A percentile compares a stretch with the other conserved stretches of the same genome.
These are phyloP conservation scores for Talaromyces islandicus DNA, from an alignment of 2,329 filamentous ascomycete species.

Conservation along the genomic window DNA sequence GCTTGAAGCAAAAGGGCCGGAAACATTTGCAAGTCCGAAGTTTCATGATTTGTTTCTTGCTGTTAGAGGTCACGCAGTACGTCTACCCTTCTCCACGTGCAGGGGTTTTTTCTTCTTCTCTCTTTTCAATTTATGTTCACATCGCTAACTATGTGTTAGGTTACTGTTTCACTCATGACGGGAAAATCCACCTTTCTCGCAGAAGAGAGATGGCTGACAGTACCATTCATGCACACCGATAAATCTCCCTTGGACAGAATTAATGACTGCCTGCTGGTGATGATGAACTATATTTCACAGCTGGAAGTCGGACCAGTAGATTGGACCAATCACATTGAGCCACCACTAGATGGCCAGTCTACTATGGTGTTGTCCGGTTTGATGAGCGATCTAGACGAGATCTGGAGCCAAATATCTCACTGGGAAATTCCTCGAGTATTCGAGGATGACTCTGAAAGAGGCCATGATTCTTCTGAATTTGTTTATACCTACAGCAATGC, in stretches of 20 bases:
- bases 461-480: not conserved
- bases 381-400: not conserved
- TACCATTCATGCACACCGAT: not conserved
- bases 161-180: conserved; percentile 7
- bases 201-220: conserved; percentile 3
- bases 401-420: not conserved
- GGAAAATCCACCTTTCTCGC: conserved; percentile 3
- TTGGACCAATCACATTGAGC: not conserved
- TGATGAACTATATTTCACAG: not conserved
- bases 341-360: not conserved
- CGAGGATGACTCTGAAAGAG: not conserved
- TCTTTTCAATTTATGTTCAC: not conserved
- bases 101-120: not conserved
- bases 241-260: conserved; percentile 3
- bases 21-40: conserved; percentile 1
- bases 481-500: not conserved
- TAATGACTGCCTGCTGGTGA: conserved; percentile 4
- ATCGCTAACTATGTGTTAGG: not conserved
- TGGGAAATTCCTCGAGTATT: not conserved
- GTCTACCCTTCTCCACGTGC: not conserved
- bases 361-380: not conserved
- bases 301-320: not conserved
- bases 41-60: conserved; percentile 7
- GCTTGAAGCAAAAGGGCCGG: conserved; percentile 4
- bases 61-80: conserved; percentile 4